These are phyloP conservation scores for Platanthera zijinensis DNA, from an alignment of 106 monocot species.

Conservation along the genomic window DNA sequence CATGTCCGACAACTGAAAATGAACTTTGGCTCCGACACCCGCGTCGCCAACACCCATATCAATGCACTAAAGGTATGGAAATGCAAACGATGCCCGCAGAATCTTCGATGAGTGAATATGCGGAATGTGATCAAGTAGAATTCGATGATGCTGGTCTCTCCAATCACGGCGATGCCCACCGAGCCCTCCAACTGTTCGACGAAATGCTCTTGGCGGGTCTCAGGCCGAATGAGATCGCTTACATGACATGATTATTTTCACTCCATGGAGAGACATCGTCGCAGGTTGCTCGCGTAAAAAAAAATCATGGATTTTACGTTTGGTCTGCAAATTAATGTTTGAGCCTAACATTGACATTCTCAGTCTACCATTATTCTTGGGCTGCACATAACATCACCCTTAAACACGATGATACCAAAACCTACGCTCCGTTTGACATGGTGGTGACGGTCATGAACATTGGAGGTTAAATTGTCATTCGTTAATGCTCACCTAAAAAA, in stretches of 20 bases:
- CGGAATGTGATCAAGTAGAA: slow-evolving; percentile 75
- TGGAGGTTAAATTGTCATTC: too few relatives aligned
- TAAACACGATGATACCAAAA: too few relatives aligned
- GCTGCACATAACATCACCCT: too few relatives aligned
- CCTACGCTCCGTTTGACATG: too few relatives aligned
- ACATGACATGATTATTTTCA: slow-evolving; percentile 44
- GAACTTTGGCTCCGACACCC: slow-evolving; percentile 35
- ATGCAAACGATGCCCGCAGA: slow-evolving; percentile 45
- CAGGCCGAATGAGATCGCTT: slow-evolving; percentile 67
- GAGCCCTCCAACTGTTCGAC: slow-evolving; percentile 43
- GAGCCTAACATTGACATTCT: too few relatives aligned
- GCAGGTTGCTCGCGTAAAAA: slow-evolving; percentile 32
- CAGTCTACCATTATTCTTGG: too few relatives aligned
- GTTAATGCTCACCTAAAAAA: too few relatives aligned
- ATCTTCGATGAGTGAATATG: slow-evolving; percentile 36
- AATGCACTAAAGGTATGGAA: slow-evolving; percentile 80
- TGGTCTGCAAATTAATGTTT: too few relatives aligned
- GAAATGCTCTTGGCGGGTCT: slow-evolving; percentile 38
- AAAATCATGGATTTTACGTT: too few relatives aligned
- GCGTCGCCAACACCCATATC: slow-evolving; percentile 62
- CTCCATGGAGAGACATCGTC: slow-evolving; percentile 43
- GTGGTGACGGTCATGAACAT: too few relatives aligned
- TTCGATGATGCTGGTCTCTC: slow-evolving; percentile 72
- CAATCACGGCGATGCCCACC: slow-evolving; percentile 49
- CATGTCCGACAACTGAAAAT: slow-evolving; percentile 48